Percentiles rank a stretch among this genome's conserved stretches.
Conservation (phyloP, 2,329 filamentous ascomycete genomes). For the Lasiodiplodia hormozganensis region DNA sequence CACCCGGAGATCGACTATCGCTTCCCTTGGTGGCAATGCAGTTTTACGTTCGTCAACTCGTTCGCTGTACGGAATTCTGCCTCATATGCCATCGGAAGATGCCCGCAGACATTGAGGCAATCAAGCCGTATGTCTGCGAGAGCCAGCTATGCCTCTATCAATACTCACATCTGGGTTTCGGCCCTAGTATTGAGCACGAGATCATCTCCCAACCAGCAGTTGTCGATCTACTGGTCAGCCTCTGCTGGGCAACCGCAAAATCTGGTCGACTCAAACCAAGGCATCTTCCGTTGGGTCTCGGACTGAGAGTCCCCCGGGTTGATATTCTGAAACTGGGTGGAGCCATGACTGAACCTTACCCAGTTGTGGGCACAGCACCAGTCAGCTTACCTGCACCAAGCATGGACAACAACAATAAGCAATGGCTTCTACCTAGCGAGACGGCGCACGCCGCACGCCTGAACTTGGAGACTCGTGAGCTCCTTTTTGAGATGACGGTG, state of each 20-base stretch:
- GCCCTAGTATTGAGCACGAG: constrained; percentile 84
- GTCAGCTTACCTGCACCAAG: background rate
- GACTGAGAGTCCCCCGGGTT: constrained; percentile 57
- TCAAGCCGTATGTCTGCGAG: constrained; percentile 79
- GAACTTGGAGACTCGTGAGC: constrained; percentile 40
- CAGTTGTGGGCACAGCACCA: background rate
- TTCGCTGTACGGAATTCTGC: constrained; percentile 85
- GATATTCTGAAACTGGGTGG: constrained; percentile 30
- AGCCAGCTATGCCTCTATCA: constrained; percentile 81
- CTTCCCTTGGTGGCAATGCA: constrained; percentile 71
- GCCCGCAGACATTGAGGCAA: constrained; percentile 67
- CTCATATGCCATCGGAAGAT: constrained; percentile 80
- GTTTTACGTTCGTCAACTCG: constrained; percentile 77
- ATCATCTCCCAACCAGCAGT: constrained; percentile 80
- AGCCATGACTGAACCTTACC: background rate
- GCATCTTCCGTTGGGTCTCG: constrained; percentile 61
- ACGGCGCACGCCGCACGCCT: background rate
- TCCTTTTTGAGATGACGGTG: constrained; percentile 48
- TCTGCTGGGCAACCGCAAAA: constrained; percentile 72
- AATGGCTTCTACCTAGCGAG: background rate
- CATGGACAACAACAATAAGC: background rate
- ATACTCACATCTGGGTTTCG: constrained; percentile 85
- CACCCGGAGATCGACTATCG: constrained; percentile 49
- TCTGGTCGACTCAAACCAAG: background rate
- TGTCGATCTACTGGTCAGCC: constrained; percentile 82